Evolutionary conservation across 805 yeast genomes (phyloP), one percentile per base, ranked within the genome.

Genomic region (Dipodascus albidus): DNA sequence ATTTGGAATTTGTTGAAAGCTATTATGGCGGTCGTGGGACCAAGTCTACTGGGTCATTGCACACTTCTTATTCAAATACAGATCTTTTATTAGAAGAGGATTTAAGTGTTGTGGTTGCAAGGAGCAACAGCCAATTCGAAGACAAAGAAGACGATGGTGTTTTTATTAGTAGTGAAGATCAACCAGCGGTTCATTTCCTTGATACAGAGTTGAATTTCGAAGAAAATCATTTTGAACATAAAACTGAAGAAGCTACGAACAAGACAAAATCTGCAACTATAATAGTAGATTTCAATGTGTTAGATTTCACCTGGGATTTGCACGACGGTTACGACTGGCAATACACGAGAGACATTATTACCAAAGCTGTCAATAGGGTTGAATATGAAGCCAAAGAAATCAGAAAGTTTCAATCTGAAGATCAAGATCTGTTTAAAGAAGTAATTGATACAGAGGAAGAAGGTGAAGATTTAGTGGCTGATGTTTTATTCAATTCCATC

Each of bases 321-420:
- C 82, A 78, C 64, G 99, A 93, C 69, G 99, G 99, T 0, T 93
- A 83, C 63, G 98, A 93, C 61, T 89, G 97, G 95, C 77, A 77
- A 53, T 78, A 79, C 47, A 88, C 98, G 0, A 75, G 95, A 54
- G 73, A 72, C 22, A 73, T 82, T 0, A 82, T 93, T 24, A 70
- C 73, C 9, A 77, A 75, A n/a, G 85, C 87, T 0, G 82, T 90
- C 0, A 77, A 76, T 52, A 69, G 77, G 9, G 77, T 87, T 4
- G 88, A 83, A 58, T 70, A 67, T 3, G 73, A 70, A 47, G 82
- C 77, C 1, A 57, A 67, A 23, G 66, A 66, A 21, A 58, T 63
- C 52, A 50, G 59, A 47, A 61, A 62, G n/a, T 23, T 44, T 2
- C 49, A 52, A 11, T 41, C 21, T 22, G 52, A 48, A n/a, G 49